Base-by-base conservation (phyloP, 2,329 filamentous ascomycete species). In the Ophiobolus disseminans region DNA sequence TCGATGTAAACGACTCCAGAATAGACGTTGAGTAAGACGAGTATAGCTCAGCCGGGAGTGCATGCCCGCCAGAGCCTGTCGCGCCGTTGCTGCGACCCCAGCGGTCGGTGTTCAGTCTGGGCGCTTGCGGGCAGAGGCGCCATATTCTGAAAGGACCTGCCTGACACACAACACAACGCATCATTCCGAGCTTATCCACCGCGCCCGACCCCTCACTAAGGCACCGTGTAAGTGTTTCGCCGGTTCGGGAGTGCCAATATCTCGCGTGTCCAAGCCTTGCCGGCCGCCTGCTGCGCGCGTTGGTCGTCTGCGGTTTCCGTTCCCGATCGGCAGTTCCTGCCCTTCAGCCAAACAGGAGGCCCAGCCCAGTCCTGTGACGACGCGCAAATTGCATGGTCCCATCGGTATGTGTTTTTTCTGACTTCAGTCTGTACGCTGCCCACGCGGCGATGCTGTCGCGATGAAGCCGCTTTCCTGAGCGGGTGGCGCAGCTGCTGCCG, bases 111-210 rank as follows among this genome's bases (percentile, higher is more conserved):
- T 32, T 32, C 48, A 46, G 58, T 45, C 60, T 62, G 49, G 53
- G 60, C 58, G 56, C 48, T 43, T 48, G 48, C 56, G 55, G 54
- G 45, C 46, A 35, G 41, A 49, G 47, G 52, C 53, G 59, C 51
- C 48, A 44, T 50, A 57, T 50, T 42, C 52, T 53, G 55, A 55
- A 48, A 47, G 28, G 53, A 49, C 47, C 52, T 57, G 57, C 50
- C 58, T 60, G 62, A 60, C 63, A 63, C 65, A 58, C 62, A 62
- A 61, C 58, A 57, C 61, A 55, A 49, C 55, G 64, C 65, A 69
- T 68, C 68, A 69, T 68, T 66, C 64, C 67, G 67, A 70, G 68
- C 68, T 70, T 70, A 71, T 68, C 63, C 59, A 62, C 63, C 58
- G 56, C 42, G 42, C 62, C 58, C 62, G 55, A 66, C 57, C 63